Conservation (phyloP, 2,329 filamentous ascomycete species). For the Paraphoma chrysanthemicola region DNA sequence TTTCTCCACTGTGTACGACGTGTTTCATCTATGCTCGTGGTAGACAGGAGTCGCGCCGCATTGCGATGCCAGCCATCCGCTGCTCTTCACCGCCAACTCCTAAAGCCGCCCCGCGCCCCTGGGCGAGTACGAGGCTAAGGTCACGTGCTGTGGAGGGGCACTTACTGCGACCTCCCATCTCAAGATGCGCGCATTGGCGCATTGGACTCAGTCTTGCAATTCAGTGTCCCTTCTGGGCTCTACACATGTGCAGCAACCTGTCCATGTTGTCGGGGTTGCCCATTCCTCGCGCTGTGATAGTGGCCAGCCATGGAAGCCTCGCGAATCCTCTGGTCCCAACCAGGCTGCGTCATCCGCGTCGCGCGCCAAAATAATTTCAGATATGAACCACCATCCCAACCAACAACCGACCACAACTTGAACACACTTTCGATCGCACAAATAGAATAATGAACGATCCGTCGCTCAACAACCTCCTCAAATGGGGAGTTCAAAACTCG, state of each 20-base stretch:
- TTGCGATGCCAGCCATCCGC: constrained; percentile 40
- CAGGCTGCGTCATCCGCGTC: constrained; percentile 27
- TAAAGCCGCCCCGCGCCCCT: constrained; percentile 10
- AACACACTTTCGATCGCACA: not conserved
- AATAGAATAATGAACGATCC: constrained; percentile 59
- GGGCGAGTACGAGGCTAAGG: constrained; percentile 4
- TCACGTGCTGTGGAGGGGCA: constrained; percentile 46
- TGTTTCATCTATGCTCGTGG: constrained; percentile 16
- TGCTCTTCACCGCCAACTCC: constrained; percentile 45
- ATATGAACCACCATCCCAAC: constrained; percentile 10
- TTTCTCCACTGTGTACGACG: constrained; percentile 28
- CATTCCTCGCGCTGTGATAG: constrained; percentile 7
- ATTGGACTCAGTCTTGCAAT: not conserved
- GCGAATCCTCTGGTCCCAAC: constrained; percentile 26
- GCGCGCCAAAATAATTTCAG: constrained; percentile 29
- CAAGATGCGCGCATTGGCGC: not conserved
- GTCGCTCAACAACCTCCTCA: constrained; percentile 77
- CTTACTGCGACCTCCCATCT: constrained; percentile 5
- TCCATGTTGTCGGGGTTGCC: not conserved
- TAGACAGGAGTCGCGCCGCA: constrained; percentile 14
- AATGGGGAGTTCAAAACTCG: constrained; percentile 77
- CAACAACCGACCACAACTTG: not conserved
- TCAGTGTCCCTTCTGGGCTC: not conserved
- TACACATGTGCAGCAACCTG: not conserved
- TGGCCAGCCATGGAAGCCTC: constrained; percentile 27